Base-by-base conservation (phyloP, 2,329 filamentous ascomycete species). In the Beauveria asiatica region DNA sequence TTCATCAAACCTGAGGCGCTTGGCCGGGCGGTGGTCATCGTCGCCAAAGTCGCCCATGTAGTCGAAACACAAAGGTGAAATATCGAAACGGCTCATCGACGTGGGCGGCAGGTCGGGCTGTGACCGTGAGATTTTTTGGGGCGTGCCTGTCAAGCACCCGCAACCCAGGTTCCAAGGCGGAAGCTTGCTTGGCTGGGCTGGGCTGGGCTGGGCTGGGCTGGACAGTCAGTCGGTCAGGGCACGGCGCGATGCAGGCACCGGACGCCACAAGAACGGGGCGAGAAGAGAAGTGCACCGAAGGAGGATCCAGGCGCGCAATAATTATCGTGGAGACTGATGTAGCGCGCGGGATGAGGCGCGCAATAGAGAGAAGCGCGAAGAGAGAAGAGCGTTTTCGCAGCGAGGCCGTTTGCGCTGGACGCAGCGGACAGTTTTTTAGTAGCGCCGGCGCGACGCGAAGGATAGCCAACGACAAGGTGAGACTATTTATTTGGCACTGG, bases 1-100 rank as follows among this genome's bases (percentile, higher is more conserved):
- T 27, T 33, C 23, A 19, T 44, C 57, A 56, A 65, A 33, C 64
- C 63, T 67, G 63, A 64, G 51, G 59, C 67, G 67, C 65, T 60
- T 60, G 33, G 58, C 42, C 13, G 58, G 51, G 42, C 58, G 58
- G 33, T 45, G 50, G 21, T 44, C 23, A 33, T 55, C 58, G 33
- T 55, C 58, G 11, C 25, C 44, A n/a, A 56, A 51, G 41, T 42
- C 48, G 27, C 57, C 57, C 57, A 59, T 59, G 48, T n/a, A 46
- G 57, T 59, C 21, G 48, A 52, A 17, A 21, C 57, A 25, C 17
- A 19, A 45, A 41, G 17, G 48, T 19, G 33, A n/a, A 44, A n/a
- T n/a, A 17, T 33, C 33, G 11, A 21, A 30, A 21, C 17, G 27
- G 41, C 17, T 51, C 57, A 59, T 52, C 25, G 48, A 45, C 48